These are phyloP conservation scores for Calonectria multiphialidica DNA, from an alignment of 2,329 filamentous ascomycete genomes.

Conservation along the genomic window DNA sequence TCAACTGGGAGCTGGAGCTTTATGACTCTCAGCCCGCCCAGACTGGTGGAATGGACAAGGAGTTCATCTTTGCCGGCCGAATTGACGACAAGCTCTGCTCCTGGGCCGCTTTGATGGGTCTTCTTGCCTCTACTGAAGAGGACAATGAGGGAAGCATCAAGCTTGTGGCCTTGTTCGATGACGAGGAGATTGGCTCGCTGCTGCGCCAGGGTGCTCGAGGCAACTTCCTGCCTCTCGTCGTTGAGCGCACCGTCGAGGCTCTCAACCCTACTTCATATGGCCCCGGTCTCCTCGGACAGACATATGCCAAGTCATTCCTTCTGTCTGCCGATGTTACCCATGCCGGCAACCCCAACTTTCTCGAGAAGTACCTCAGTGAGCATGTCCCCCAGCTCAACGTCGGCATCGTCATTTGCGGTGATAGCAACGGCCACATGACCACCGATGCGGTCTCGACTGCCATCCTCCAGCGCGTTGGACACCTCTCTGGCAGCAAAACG, in stretches of 20 bases:
- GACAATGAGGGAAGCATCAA: slow-evolving; percentile 79
- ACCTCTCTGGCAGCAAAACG: slow-evolving; percentile 76
- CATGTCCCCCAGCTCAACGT: slow-evolving; percentile 92
- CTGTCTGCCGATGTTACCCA: slow-evolving; percentile 94
- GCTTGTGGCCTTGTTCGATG: slow-evolving; percentile 93
- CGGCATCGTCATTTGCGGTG: slow-evolving; percentile 82
- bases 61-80: slow-evolving; percentile 94
- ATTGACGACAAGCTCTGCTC: slow-evolving; percentile 99
- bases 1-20: slow-evolving; percentile 98
- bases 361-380: slow-evolving; percentile 83
- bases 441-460: slow-evolving; percentile 89
- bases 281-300: slow-evolving; percentile 78
- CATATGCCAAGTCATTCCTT: slow-evolving; percentile 92
- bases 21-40: slow-evolving; percentile 91
- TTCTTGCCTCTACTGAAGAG: slow-evolving; percentile 75
- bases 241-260: slow-evolving; percentile 85
- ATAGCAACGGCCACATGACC: slow-evolving; percentile 96
- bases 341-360: slow-evolving; percentile 95
- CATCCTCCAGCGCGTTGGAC: slow-evolving; percentile 82
- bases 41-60: slow-evolving; percentile 86
- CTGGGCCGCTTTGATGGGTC: slow-evolving; percentile 87
- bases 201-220: slow-evolving; percentile 90
- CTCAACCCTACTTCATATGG: slow-evolving; percentile 67
- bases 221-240: slow-evolving; percentile 86
- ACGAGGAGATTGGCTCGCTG: slow-evolving; percentile 94